Evolutionary conservation across 2,329 filamentous ascomycete genomes (phyloP).

Genomic region (Diaporthe longicolla): DNA sequence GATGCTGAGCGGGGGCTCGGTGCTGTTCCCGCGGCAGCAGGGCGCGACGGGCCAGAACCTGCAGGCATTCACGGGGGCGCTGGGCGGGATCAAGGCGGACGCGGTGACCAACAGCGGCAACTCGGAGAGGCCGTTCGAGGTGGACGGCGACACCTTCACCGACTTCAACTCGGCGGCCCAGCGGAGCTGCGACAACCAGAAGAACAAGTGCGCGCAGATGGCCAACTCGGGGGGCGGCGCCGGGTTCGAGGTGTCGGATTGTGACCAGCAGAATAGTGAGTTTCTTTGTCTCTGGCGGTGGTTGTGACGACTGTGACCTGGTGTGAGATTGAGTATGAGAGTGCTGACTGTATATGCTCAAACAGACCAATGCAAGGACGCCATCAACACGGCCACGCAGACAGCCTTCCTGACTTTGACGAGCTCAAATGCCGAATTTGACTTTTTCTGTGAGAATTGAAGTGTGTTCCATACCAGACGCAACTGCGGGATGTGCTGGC

Average conservation of each 20-base stretch:
- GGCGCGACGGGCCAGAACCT: slow-evolving; percentile 52
- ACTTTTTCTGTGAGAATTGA: slow-evolving; percentile 58
- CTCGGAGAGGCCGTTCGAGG: slow-evolving; percentile 57
- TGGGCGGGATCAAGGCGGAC: slow-evolving; percentile 56
- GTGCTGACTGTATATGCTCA: slow-evolving; percentile 12
- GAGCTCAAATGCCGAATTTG: slow-evolving; percentile 59
- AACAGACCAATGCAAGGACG: slow-evolving; percentile 57
- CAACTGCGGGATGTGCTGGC: neutral
- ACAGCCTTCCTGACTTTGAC: slow-evolving; percentile 53
- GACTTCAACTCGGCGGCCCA: slow-evolving; percentile 59
- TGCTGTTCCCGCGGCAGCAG: slow-evolving; percentile 51
- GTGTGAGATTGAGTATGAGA: neutral
- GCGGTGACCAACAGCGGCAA: slow-evolving; percentile 59
- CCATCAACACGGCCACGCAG: slow-evolving; percentile 47
- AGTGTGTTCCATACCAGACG: neutral
- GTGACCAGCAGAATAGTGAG: slow-evolving; percentile 62
- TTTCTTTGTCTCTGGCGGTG: slow-evolving; percentile 18
- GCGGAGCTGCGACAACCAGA: slow-evolving; percentile 64
- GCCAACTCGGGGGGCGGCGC: slow-evolving; percentile 54
- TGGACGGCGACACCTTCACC: slow-evolving; percentile 61
- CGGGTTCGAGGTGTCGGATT: slow-evolving; percentile 58
- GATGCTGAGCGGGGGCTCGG: slow-evolving; percentile 53
- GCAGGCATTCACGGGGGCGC: slow-evolving; percentile 57
- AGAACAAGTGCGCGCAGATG: slow-evolving; percentile 60
- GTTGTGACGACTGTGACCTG: no score